These are phyloP conservation scores for Nitzschia putrida DNA, from an alignment of 108 stramenopile genomes.

Conservation along the genomic window DNA sequence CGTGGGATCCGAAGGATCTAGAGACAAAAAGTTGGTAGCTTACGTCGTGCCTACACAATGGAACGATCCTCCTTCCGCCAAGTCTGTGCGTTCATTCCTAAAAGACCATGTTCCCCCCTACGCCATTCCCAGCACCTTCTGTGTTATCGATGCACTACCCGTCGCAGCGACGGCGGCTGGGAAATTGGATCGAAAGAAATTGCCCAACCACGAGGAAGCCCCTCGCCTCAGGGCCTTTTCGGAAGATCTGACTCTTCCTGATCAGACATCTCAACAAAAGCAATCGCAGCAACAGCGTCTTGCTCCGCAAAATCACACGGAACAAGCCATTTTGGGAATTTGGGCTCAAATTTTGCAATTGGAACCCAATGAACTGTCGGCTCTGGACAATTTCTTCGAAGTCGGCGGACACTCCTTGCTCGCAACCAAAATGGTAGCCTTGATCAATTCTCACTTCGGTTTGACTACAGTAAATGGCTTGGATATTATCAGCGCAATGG, in stretches of 20 bases:
- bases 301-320: conserved; percentile 30
- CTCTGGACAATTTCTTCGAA: conserved; percentile 59
- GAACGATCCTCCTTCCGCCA: conserved; percentile 51
- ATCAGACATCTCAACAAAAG: neutral
- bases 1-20: conserved; percentile 67
- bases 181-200: conserved; percentile 66
- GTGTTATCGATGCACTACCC: conserved; percentile 69
- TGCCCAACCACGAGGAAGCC: conserved; percentile 43
- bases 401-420: conserved; percentile 75
- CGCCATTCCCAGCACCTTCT: conserved; percentile 61
- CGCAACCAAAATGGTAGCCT: conserved; percentile 55
- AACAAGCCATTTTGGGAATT: conserved; percentile 25
- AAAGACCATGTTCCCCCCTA: conserved; percentile 67
- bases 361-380: conserved; percentile 22
- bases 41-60: conserved; percentile 60
- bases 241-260: neutral
- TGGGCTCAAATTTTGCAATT: conserved; percentile 29
- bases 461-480: conserved; percentile 5
- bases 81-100: conserved; percentile 45
- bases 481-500: conserved; percentile 29
- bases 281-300: conserved; percentile 4
- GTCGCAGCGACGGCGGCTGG: conserved; percentile 60
- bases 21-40: conserved; percentile 77
- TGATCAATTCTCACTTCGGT: conserved; percentile 30
- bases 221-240: conserved; percentile 39